Evolutionary conservation across 768 basidiomycete genomes (phyloP).

Genomic region (Rhodocollybia butyracea): DNA sequence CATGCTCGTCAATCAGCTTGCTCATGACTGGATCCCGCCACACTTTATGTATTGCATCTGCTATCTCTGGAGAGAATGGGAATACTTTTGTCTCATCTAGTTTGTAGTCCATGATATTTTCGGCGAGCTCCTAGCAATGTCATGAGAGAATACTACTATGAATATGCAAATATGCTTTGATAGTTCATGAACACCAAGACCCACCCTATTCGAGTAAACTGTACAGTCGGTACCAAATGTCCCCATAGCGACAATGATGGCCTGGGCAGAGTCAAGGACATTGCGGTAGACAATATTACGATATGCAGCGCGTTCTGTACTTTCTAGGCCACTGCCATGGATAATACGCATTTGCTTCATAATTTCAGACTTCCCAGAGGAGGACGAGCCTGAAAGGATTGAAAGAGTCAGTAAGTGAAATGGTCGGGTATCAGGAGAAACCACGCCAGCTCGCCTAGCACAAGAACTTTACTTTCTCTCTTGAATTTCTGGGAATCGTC

Average conservation of each 20-base stretch:
- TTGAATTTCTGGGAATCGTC: constrained; percentile 81
- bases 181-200: no score
- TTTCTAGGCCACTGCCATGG: constrained; percentile 85
- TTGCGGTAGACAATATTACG: constrained; percentile 81
- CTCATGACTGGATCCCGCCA: constrained; percentile 48
- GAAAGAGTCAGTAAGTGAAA: constrained; percentile 1
- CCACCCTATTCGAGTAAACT: constrained; percentile 59
- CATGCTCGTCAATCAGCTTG: constrained; percentile 50
- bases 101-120: constrained; percentile 19
- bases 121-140: constrained; percentile 4
- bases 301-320: constrained; percentile 73
- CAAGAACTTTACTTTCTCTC: constrained; percentile 88
- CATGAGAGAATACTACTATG: neutral
- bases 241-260: constrained; percentile 80
- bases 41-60: constrained; percentile 45
- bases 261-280: constrained; percentile 86
- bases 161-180: neutral
- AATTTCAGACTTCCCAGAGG: constrained; percentile 93
- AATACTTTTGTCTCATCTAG: constrained; percentile 47
- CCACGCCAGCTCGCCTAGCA: constrained; percentile 64
- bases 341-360: constrained; percentile 99
- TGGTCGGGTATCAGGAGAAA: neutral
- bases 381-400: constrained; percentile 81
- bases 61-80: constrained; percentile 40
- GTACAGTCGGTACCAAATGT: constrained; percentile 81